Conservation (phyloP, 2,329 filamentous ascomycete genomes). For the Pseudocercospora pini-densiflorae region DNA sequence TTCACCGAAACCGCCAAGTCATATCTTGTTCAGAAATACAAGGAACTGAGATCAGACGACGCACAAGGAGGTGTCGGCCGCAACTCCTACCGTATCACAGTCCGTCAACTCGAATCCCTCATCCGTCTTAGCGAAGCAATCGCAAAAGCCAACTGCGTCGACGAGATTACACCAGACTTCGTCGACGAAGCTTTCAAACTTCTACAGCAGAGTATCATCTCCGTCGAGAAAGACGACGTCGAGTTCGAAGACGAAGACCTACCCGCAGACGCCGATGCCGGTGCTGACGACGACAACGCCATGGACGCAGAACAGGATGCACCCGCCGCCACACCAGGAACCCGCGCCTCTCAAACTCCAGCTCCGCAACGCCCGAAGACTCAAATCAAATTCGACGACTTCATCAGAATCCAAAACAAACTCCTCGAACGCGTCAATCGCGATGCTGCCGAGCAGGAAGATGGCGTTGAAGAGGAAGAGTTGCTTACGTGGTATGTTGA, state of each 20-base stretch:
- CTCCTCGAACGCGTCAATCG: conserved; percentile 83
- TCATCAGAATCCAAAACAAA: conserved; percentile 85
- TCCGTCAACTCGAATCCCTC: conserved; percentile 92
- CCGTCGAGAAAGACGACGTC: conserved; percentile 95
- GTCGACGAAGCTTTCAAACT: conserved; percentile 92
- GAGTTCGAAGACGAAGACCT: conserved; percentile 79
- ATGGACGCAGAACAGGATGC: conserved; percentile 52
- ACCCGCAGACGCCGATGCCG: conserved; percentile 55
- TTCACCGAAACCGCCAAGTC: conserved; percentile 88
- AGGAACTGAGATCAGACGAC: conserved; percentile 91
- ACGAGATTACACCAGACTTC: conserved; percentile 82
- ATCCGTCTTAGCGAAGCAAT: conserved; percentile 98
- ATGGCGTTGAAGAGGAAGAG: conserved; percentile 83
- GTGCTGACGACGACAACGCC: conserved; percentile 51
- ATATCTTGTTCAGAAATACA: conserved; percentile 88
- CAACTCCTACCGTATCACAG: conserved; percentile 97
- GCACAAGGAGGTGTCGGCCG: conserved; percentile 90
- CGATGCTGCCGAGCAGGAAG: conserved; percentile 74
- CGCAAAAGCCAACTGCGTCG: conserved; percentile 94
- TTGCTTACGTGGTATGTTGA: conserved; percentile 91
- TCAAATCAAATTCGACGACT: conserved; percentile 95
- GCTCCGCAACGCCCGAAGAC: conserved; percentile 64
- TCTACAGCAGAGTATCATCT: conserved; percentile 92
- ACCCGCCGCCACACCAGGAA: conserved; percentile 43
- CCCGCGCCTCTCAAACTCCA: conserved; percentile 47